phyloP scores from a whole-genome alignment of 1,139 yeast species.

The Taphrina confusa region DNA sequence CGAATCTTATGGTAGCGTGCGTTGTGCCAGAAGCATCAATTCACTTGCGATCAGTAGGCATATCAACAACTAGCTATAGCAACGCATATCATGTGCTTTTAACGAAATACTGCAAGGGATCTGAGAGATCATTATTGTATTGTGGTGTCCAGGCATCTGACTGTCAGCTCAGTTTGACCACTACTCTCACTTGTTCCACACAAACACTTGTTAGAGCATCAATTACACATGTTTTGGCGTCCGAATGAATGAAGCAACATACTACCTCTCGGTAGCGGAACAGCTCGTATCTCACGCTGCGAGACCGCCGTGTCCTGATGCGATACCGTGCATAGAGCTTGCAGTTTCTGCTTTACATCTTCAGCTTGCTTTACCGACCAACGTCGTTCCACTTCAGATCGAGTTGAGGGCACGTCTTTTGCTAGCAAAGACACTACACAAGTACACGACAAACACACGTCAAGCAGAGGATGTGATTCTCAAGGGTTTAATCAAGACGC shows the following conservation, averaged over 20 bases:
- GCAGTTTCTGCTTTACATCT: slow-evolving; percentile 2
- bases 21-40: too few species aligned
- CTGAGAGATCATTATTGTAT: too few species aligned
- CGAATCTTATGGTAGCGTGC: too few species aligned
- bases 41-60: too few species aligned
- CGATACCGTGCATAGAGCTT: not conserved
- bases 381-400: not conserved
- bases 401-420: slow-evolving; percentile 7
- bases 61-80: too few species aligned
- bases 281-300: not conserved
- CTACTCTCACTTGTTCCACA: too few species aligned
- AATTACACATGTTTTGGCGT: too few species aligned
- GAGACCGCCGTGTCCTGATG: not conserved
- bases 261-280: not conserved
- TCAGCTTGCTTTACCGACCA: not conserved
- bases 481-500: not conserved
- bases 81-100: too few species aligned
- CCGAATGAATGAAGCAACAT: not conserved
- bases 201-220: too few species aligned
- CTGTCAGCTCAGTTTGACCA: too few species aligned
- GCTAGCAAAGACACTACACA: not conserved
- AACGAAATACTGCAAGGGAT: too few species aligned
- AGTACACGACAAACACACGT: not conserved
- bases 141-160: too few species aligned
- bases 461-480: slow-evolving; percentile 4